These are phyloP conservation scores for Eucalyptus sp. DNA, from an alignment of 345 rosid species.

Conservation along the genomic window DNA sequence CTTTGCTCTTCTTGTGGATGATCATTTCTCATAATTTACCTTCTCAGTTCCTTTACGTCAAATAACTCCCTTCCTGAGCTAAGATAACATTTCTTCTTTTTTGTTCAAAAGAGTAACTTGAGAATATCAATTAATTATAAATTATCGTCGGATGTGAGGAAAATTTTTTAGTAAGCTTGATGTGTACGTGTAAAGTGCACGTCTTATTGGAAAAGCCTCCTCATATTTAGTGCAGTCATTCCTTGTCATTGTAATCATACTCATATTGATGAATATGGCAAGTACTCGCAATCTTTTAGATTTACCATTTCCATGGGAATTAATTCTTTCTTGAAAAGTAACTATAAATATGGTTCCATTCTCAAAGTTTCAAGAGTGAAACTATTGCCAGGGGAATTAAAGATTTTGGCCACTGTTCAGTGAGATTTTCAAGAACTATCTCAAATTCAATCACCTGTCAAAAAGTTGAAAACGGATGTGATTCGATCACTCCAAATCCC, in stretches of 20 bases:
- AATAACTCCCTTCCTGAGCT: too few relatives aligned
- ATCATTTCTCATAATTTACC: too few relatives aligned
- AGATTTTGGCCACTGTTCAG: not conserved
- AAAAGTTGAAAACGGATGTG: not conserved
- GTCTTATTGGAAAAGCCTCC: not conserved
- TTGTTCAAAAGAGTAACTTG: too few relatives aligned
- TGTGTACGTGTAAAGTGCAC: too few relatives aligned
- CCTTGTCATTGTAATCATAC: not conserved
- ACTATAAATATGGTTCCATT: not conserved
- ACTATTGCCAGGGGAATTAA: not conserved
- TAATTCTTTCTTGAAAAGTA: not conserved
- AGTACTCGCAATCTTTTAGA: not conserved
- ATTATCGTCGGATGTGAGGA: too few relatives aligned
- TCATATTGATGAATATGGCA: not conserved
- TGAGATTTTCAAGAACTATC: not conserved
- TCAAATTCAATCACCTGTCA: not conserved
- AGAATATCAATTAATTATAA: too few relatives aligned
- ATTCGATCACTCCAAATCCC: not conserved
- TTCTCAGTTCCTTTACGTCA: too few relatives aligned
- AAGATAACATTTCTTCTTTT: too few relatives aligned
- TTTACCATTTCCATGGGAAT: not conserved
- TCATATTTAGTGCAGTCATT: not conserved
- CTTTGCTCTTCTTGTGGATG: too few relatives aligned
- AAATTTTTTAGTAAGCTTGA: too few relatives aligned
- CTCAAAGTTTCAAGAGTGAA: not conserved